Percentiles rank a stretch among this genome's conserved stretches.
Evolutionary conservation across 371 early-diverging fungal genomes (phyloP).

Genomic region (Nematocida parisii): DNA sequence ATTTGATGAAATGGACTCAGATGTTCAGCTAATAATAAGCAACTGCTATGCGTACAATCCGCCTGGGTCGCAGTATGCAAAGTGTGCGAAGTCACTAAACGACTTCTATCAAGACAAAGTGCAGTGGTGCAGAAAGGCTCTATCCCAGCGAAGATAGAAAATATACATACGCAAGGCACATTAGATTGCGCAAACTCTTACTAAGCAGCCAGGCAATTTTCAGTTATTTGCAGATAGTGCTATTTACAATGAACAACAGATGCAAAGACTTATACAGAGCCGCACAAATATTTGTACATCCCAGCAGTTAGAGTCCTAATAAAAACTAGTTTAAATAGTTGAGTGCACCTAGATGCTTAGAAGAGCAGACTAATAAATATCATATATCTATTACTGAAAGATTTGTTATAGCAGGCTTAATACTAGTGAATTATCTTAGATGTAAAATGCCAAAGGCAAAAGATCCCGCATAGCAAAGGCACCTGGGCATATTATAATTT

Average conservation of each 20-base stretch:
- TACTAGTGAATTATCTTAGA: not conserved
- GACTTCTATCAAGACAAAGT: constrained; percentile 52
- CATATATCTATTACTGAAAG: constrained; percentile 1
- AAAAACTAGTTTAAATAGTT: too few species aligned
- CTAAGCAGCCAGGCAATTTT: too few species aligned
- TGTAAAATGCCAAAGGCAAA: not conserved
- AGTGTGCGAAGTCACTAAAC: constrained; percentile 72
- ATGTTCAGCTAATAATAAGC: constrained; percentile 77
- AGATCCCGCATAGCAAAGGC: too few species aligned
- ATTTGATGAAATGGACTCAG: constrained; percentile 75
- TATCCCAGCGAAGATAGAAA: constrained; percentile 20
- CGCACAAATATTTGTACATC: too few species aligned
- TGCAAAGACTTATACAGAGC: too few species aligned
- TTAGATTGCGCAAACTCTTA: not conserved
- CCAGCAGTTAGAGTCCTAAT: too few species aligned
- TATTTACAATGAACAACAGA: too few species aligned
- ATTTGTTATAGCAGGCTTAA: not conserved
- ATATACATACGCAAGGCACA: not conserved
- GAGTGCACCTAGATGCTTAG: not conserved
- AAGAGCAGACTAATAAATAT: not conserved
- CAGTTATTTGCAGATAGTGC: too few species aligned
- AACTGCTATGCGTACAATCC: constrained; percentile 82
- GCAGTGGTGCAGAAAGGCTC: constrained; percentile 52
- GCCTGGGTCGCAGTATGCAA: constrained; percentile 75
- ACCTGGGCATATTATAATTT: too few species aligned